Conservation (phyloP, 208 protist genomes). For the Leishmania tarentolae region DNA sequence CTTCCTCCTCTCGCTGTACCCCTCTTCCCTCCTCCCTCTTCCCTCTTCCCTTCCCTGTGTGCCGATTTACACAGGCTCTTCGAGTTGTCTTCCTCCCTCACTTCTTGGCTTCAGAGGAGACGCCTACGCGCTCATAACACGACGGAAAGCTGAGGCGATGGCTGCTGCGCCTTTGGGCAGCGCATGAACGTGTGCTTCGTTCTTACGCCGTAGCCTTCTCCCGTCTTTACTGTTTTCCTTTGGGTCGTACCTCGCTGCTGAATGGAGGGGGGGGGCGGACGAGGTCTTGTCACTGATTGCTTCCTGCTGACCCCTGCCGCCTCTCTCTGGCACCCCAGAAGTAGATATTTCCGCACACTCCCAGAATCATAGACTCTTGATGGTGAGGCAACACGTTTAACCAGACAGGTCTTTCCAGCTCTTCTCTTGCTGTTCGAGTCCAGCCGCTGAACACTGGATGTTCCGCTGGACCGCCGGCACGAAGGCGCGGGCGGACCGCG, state of each 20-base stretch:
- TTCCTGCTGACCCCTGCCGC: neutral
- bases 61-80: neutral
- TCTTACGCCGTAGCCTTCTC: neutral
- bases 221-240: neutral
- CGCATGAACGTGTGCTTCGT: neutral
- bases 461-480: slow-evolving; percentile 58
- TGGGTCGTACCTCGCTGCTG: neutral
- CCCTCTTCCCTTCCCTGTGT: neutral
- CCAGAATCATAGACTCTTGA: neutral
- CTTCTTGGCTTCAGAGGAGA: neutral
- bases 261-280: neutral
- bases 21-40: neutral
- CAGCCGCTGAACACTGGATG: slow-evolving; percentile 11
- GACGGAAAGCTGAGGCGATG: neutral
- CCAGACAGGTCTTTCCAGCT: neutral
- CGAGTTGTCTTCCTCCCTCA: neutral
- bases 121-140: neutral
- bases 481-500: slow-evolving; percentile 37
- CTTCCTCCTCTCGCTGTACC: neutral
- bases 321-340: neutral
- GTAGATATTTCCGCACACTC: neutral
- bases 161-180: neutral
- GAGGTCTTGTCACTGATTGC: neutral
- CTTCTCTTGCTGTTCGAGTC: neutral
- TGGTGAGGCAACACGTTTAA: neutral